These are phyloP conservation scores for Fusarium stilboides DNA, from an alignment of 2,329 filamentous ascomycete species.

Conservation along the genomic window DNA sequence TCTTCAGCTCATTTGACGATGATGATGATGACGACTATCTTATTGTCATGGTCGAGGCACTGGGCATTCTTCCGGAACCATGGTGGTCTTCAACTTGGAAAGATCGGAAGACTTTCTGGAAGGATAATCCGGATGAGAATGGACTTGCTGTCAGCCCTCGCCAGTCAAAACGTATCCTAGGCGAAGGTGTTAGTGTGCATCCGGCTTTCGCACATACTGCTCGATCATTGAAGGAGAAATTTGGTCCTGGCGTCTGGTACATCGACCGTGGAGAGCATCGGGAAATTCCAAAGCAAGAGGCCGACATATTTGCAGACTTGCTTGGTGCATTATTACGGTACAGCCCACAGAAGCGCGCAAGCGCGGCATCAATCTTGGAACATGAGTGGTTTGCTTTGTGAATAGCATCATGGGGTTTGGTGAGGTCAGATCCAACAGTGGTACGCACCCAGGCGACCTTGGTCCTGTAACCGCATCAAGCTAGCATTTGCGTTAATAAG, in stretches of 20 bases:
- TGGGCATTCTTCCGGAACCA: conserved; percentile 51
- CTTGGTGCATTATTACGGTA: not conserved
- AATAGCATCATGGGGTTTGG: too few relatives aligned
- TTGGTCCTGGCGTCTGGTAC: conserved; percentile 22
- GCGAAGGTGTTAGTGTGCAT: not conserved
- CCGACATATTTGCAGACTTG: conserved; percentile 1
- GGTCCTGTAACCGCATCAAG: too few relatives aligned
- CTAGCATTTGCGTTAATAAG: too few relatives aligned
- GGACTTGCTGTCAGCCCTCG: conserved; percentile 23
- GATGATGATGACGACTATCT: conserved; percentile 49
- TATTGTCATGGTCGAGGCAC: conserved; percentile 40
- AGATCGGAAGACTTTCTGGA: conserved; percentile 33
- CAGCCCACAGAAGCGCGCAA: not conserved
- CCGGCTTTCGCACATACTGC: conserved; percentile 6
- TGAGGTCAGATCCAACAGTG: too few relatives aligned
- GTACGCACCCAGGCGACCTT: too few relatives aligned
- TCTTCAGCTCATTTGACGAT: conserved; percentile 48
- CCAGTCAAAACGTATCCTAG: conserved; percentile 4
- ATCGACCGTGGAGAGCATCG: not conserved
- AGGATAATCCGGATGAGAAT: conserved; percentile 41
- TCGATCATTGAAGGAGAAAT: conserved; percentile 31
- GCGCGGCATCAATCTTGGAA: not conserved
- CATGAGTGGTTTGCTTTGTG: conserved; percentile 10
- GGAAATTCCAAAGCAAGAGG: conserved; percentile 2
- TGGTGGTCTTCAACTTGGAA: conserved; percentile 52